Conservation (phyloP, 2,329 filamentous ascomycete species). For the Teratosphaeriaceae sp. region DNA sequence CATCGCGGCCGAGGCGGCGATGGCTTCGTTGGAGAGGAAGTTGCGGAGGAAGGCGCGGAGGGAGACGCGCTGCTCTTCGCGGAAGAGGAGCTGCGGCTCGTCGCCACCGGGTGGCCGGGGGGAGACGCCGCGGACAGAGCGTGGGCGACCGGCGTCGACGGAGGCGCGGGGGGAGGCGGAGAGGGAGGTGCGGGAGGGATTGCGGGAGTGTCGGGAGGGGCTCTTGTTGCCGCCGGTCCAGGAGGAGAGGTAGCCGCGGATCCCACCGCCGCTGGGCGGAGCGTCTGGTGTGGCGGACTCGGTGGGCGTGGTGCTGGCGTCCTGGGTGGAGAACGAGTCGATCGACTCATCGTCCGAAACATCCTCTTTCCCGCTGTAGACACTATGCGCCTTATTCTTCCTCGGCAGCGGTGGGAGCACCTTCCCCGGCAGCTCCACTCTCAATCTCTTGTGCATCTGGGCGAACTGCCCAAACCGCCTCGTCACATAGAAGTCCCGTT, state of each 20-base stretch:
- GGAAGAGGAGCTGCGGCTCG: conserved; percentile 52
- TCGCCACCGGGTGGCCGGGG: conserved; percentile 13
- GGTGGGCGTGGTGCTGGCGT: conserved; percentile 40
- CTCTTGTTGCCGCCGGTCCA: conserved; percentile 26
- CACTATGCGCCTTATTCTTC: conserved; percentile 80
- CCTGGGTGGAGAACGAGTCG: conserved; percentile 63
- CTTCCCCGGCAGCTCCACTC: conserved; percentile 83
- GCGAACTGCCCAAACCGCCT: conserved; percentile 85
- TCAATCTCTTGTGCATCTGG: conserved; percentile 69
- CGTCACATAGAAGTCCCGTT: conserved; percentile 71
- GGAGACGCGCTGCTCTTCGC: conserved; percentile 87
- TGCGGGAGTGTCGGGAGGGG: conserved; percentile 32
- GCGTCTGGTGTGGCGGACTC: conserved; percentile 10
- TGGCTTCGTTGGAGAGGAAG: conserved; percentile 74
- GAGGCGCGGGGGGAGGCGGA: conserved; percentile 27
- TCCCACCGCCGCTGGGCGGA: conserved; percentile 25
- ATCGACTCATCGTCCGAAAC: conserved; percentile 74
- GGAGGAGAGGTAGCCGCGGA: conserved; percentile 38
- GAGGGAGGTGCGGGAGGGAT: conserved; percentile 34
- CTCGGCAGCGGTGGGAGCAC: conserved; percentile 77
- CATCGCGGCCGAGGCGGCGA: conserved; percentile 77
- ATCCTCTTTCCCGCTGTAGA: conserved; percentile 48
- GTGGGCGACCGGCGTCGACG: conserved; percentile 23
- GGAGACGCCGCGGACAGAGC: conserved; percentile 16
- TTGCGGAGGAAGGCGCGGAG: conserved; percentile 85